phyloP scores from a whole-genome alignment of 176 grass and related monocot species.

The Pharus latifolius region DNA sequence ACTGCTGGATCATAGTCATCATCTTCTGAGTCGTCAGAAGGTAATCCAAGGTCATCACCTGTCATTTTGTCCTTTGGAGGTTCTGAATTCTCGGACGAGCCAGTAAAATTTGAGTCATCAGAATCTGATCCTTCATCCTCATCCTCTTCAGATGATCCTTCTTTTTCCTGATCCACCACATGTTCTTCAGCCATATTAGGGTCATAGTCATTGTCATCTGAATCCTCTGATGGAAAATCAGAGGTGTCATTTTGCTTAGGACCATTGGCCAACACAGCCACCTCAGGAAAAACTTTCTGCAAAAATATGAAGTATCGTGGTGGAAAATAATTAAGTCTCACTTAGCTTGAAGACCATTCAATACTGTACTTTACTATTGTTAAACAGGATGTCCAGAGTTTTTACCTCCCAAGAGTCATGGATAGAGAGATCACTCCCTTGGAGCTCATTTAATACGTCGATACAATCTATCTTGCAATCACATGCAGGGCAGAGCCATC shows the following conservation, averaged over 20 bases:
- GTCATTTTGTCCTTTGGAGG: constrained; percentile 25
- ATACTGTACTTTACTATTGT: neutral
- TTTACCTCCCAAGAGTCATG: constrained; percentile 80
- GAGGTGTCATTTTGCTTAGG: constrained; percentile 25
- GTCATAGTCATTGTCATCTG: constrained; percentile 71
- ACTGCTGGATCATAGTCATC: constrained; percentile 66
- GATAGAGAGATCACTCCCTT: constrained; percentile 60
- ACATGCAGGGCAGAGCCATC: constrained; percentile 89
- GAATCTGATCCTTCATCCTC: constrained; percentile 52
- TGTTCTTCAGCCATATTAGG: constrained; percentile 33
- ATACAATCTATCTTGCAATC: constrained; percentile 92
- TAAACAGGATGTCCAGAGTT: neutral
- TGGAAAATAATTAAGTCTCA: neutral
- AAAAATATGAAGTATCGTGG: constrained; percentile 9
- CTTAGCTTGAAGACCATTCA: neutral
- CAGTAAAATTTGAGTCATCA: constrained; percentile 61
- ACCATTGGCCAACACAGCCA: constrained; percentile 32
- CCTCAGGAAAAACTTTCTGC: constrained; percentile 93
- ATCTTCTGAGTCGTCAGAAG: constrained; percentile 81
- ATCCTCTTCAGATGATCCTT: constrained; percentile 27
- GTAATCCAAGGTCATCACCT: constrained; percentile 45
- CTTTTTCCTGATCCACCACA: constrained; percentile 20
- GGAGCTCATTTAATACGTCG: constrained; percentile 67
- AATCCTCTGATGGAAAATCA: constrained; percentile 81
- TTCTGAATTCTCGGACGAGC: constrained; percentile 42